phyloP scores from a whole-genome alignment of 768 basidiomycete species.

The Termitomyces sp. region DNA sequence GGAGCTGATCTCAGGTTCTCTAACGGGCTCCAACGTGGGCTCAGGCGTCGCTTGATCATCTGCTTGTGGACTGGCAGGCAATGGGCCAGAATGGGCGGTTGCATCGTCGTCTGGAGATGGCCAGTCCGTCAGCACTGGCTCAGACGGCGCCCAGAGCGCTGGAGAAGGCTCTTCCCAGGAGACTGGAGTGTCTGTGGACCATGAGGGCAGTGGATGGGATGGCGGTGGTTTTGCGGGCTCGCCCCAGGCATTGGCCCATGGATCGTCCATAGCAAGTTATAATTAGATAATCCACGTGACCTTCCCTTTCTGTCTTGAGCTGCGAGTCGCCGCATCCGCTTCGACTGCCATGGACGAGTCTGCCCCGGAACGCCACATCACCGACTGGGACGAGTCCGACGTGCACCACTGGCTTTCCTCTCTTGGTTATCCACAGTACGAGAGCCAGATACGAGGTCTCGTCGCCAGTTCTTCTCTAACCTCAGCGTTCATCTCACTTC shows the following conservation, averaged over 20 bases:
- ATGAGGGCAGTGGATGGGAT: slow-evolving; percentile 42
- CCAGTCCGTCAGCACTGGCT: slow-evolving; percentile 22
- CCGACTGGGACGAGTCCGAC: slow-evolving; percentile 71
- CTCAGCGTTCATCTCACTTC: slow-evolving; percentile 11
- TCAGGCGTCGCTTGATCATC: slow-evolving; percentile 5
- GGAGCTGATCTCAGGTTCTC: slow-evolving; percentile 2
- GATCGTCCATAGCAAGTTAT: slow-evolving; percentile 55
- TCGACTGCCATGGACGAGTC: slow-evolving; percentile 29
- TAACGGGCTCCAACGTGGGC: neutral
- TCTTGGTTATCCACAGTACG: slow-evolving; percentile 84
- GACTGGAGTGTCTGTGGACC: slow-evolving; percentile 41
- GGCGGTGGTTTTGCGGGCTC: slow-evolving; percentile 33
- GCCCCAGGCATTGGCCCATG: slow-evolving; percentile 71
- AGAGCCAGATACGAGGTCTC: slow-evolving; percentile 68
- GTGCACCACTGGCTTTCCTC: slow-evolving; percentile 76
- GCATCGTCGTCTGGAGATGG: slow-evolving; percentile 35
- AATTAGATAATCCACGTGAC: slow-evolving; percentile 10
- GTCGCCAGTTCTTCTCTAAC: slow-evolving; percentile 10
- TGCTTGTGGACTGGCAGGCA: slow-evolving; percentile 3
- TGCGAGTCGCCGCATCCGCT: neutral
- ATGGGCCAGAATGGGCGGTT: neutral
- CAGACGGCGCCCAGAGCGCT: slow-evolving; percentile 36
- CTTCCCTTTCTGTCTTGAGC: neutral
- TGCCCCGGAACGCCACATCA: slow-evolving; percentile 33
- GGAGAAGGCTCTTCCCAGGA: slow-evolving; percentile 46